Base-by-base conservation (phyloP, 208 protist species). In the Leptomonas pyrrhocoris region DNA sequence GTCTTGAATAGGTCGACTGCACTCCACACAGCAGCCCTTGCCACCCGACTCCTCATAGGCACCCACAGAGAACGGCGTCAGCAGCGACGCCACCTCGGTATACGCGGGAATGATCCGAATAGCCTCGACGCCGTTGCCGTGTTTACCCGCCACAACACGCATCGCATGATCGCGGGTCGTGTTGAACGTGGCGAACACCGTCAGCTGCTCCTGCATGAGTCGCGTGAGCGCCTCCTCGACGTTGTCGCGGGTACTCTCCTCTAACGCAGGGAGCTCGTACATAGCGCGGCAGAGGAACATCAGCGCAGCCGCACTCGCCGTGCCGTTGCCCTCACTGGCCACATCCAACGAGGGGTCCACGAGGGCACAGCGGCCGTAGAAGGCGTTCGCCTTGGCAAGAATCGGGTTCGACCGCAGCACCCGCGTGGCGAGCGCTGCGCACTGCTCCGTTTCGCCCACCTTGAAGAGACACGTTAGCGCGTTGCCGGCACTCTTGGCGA, bases 351-450 rank as follows among this genome's bases (percentile, higher is more conserved):
- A 73, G 0, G 60, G 66, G 27, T 80, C 59, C 34, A 59, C 40
- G 27, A 89, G 49, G 0, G 80, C 60, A 49, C 85, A 90, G 19
- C 85, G 75, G 21, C 89, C 91, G 65, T 85, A 74, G 66, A 94
- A 90, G 19, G 89, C 91, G 74, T 94, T 92, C 1, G 85, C 88
- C 71, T 96, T 96, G 5, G 88, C 88, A 13, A 94, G 64, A 34
- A 94, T 83, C 0, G 88, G 87, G 54, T 96, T 94, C 0, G 71
- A 46, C 6, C 30, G 59, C 2, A 94, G 80, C 54, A 75, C 86
- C 5, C 82, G 76, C 27, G 60, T 50, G 7, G 87, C 86, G 19
- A 93, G 23, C 16, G 64, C 57, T 2, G 71, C 74, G 64, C 88
- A 94, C 23, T 62, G 57, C 23, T 73, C 70, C 25, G 76, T 79